Conservation (phyloP, 2,329 filamentous ascomycete species). For the Scolecobasidium constrictum region DNA sequence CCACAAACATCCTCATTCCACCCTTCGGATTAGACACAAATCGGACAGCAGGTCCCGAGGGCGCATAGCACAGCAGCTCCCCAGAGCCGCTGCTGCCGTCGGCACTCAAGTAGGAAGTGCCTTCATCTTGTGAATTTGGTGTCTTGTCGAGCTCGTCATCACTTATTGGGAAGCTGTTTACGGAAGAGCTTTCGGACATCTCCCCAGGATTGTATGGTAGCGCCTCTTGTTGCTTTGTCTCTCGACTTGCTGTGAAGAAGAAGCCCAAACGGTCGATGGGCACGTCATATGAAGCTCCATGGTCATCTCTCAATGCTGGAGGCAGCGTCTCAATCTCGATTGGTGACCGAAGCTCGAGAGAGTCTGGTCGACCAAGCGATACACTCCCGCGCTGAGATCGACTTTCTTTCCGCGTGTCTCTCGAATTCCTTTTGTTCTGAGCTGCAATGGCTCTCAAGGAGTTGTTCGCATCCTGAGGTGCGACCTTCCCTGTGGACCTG, state of each 20-base stretch:
- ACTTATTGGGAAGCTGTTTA: conserved; percentile 5
- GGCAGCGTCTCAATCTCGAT: conserved; percentile 4
- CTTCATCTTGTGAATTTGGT: conserved; percentile 5
- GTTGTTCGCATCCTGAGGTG: background rate
- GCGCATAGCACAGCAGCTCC: conserved; percentile 9
- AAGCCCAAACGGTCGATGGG: conserved; percentile 9
- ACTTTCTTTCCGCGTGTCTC: conserved; percentile 4
- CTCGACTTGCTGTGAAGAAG: conserved; percentile 8
- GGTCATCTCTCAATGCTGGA: conserved; percentile 6
- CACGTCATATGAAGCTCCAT: background rate
- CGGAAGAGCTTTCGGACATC: conserved; percentile 7
- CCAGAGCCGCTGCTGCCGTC: background rate
- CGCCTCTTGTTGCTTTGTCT: conserved; percentile 8
- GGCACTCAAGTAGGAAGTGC: background rate
- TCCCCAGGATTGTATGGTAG: conserved; percentile 5
- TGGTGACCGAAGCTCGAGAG: conserved; percentile 8
- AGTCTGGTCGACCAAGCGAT: conserved; percentile 2
- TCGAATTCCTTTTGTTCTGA: conserved; percentile 4
- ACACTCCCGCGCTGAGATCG: conserved; percentile 6
- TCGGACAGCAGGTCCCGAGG: conserved; percentile 3
- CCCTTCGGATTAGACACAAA: conserved; percentile 5
- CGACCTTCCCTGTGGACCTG: background rate
- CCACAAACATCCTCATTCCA: conserved; percentile 6
- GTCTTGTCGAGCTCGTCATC: conserved; percentile 8
- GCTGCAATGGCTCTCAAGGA: conserved; percentile 4